Percentiles rank a stretch among this genome's conserved stretches.
Conservation (phyloP, 2,329 filamentous ascomycete genomes). For the Lachnellula cervina region DNA sequence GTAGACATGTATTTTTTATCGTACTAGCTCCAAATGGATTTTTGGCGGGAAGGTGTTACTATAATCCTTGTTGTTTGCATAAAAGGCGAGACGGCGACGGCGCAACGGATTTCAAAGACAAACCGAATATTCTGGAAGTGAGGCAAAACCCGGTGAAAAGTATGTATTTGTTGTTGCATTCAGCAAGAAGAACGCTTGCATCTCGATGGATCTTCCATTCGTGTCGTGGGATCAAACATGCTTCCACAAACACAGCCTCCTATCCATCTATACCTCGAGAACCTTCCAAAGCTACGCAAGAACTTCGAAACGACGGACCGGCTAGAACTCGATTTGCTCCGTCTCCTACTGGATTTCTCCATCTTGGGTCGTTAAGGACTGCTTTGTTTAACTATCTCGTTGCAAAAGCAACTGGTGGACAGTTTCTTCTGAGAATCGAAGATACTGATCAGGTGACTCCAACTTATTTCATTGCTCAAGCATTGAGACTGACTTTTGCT, state of each 20-base stretch:
- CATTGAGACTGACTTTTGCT: conserved; percentile 28
- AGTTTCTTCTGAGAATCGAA: conserved; percentile 88
- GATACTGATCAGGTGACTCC: conserved; percentile 79
- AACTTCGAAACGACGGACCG: conserved; percentile 46
- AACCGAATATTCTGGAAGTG: not conserved
- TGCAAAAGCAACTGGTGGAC: conserved; percentile 80
- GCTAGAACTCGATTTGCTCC: conserved; percentile 86
- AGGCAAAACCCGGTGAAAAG: not conserved
- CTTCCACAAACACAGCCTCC: conserved; percentile 8
- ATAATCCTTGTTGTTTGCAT: no score
- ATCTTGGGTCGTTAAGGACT: conserved; percentile 85
- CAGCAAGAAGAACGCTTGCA: conserved; percentile 8
- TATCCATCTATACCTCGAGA: not conserved
- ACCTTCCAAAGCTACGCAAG: conserved; percentile 14
- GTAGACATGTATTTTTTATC: not conserved
- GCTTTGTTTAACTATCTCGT: conserved; percentile 93
- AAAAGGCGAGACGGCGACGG: not conserved
- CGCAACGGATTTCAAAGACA: not conserved
- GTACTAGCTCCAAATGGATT: not conserved
- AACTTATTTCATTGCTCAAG: not conserved
- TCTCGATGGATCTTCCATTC: conserved; percentile 24
- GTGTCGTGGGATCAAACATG: conserved; percentile 15
- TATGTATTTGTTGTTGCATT: conserved; percentile 19
- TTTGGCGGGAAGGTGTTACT: not conserved
- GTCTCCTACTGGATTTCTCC: conserved; percentile 89